Evolutionary conservation across 371 early-diverging fungal species (phyloP), one percentile per base, ranked within the genome.

Genomic region (Mucor racemosus): DNA sequence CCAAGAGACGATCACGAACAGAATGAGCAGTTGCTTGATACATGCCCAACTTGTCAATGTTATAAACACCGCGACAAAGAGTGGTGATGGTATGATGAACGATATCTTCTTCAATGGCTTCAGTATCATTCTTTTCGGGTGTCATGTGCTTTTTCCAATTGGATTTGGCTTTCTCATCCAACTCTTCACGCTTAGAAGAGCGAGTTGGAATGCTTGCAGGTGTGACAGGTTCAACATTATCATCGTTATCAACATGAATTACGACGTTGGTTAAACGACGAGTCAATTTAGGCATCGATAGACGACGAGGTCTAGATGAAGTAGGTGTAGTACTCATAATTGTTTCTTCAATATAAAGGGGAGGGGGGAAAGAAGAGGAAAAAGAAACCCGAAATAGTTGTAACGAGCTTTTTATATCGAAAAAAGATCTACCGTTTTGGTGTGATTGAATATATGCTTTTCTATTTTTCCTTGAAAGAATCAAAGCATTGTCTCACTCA

Each of bases 1-100:
- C 88, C 65, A 96, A 85, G 58, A 97, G 87, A 41, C 88, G 89
- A 76, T 97, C 97, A 60, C 95, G 93, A 65, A 94, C 90, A 66
- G 91, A 87, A 75, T 91, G 86, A 38, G 96, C 94, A 15, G 91
- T 84, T 21, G 95, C 92, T 70, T 92, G 91, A 81, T 96, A 96
- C 50, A 92, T 91, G 62, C 90, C 90, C 63, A 92, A 86, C 64
- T 92, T 85, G 70, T 95, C 93, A 82, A 95, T 85, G 77, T 92
- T 92, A 70, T 85, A 89, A 3, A 90, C 88, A 62, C 88, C 89
- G 67, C 93, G 88, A 69, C 94, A 90, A 63, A 96, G 77, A 8
- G 94, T 95, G 46, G 91, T 89, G 14, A 90, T 87, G 57, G 91
- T 89, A 69, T 95, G 94, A 67, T 87, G 84, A 56, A 93, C 86